Evolutionary conservation across 441 rosid species (phyloP).

Genomic region (Adansonia grandidieri): DNA sequence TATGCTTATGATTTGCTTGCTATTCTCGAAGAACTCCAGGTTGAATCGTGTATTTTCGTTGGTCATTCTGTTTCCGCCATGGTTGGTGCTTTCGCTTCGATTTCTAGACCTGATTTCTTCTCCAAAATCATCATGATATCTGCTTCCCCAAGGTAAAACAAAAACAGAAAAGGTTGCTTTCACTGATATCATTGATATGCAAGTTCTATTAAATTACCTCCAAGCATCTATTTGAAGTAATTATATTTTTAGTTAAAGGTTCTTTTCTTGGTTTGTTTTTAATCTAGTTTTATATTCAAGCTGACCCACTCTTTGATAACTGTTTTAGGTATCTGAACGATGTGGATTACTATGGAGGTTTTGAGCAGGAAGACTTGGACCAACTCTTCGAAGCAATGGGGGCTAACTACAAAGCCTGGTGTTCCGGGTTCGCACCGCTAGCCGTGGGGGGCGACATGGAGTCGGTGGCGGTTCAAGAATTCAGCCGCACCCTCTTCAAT

Average conservation of each 20-base stretch:
- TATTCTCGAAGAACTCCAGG: constrained; percentile 67
- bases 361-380: constrained; percentile 76
- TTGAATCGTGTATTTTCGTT: constrained; percentile 65
- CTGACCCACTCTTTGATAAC: too few species aligned
- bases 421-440: constrained; percentile 83
- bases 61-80: constrained; percentile 93
- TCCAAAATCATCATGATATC: constrained; percentile 73
- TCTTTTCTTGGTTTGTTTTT: background rate
- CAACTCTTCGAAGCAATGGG: constrained; percentile 82
- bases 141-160: constrained; percentile 71
- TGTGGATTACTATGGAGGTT: constrained; percentile 82
- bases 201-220: background rate
- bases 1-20: constrained; percentile 76
- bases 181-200: background rate
- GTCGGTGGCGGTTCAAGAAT: constrained; percentile 85
- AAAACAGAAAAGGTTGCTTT: background rate
- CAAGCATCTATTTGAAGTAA: background rate
- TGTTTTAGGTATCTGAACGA: constrained; percentile 63
- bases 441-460: constrained; percentile 91
- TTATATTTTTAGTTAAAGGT: too few species aligned
- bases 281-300: background rate
- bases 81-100: constrained; percentile 81
- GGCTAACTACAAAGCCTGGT: constrained; percentile 85
- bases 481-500: constrained; percentile 89
- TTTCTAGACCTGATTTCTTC: constrained; percentile 81